These are phyloP conservation scores for Diplodia scrobiculata DNA, from an alignment of 2,329 filamentous ascomycete genomes.

Conservation along the genomic window DNA sequence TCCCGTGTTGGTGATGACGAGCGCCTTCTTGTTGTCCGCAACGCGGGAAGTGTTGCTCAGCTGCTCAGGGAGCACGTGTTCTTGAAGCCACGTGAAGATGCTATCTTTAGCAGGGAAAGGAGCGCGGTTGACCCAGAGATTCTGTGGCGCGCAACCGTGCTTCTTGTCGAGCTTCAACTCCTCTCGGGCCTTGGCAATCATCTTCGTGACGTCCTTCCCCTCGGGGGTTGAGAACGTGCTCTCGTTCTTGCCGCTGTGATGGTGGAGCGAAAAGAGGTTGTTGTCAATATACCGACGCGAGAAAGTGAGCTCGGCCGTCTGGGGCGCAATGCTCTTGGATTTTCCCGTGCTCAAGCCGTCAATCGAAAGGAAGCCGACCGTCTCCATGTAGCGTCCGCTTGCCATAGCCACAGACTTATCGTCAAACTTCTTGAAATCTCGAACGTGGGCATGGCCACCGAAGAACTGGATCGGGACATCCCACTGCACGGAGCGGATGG, in stretches of 20 bases:
- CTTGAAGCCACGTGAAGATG: conserved; percentile 79
- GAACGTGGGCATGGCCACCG: conserved; percentile 85
- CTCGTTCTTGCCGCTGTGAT: conserved; percentile 74
- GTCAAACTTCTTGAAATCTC: conserved; percentile 81
- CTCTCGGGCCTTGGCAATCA: conserved; percentile 70
- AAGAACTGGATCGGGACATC: conserved; percentile 88
- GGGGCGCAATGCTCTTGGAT: conserved; percentile 42
- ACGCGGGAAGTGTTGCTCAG: conserved; percentile 50
- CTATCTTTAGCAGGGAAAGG: conserved; percentile 73
- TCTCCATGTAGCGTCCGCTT: conserved; percentile 91
- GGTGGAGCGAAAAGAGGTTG: conserved; percentile 79
- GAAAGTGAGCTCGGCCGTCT: conserved; percentile 57
- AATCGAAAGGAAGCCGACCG: conserved; percentile 89
- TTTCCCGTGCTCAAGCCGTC: conserved; percentile 59
- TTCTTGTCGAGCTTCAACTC: conserved; percentile 70
- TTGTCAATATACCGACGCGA: conserved; percentile 87
- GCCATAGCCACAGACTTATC: conserved; percentile 75
- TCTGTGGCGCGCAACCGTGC: conserved; percentile 80
- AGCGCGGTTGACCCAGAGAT: conserved; percentile 79
- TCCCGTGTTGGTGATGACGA: conserved; percentile 85
- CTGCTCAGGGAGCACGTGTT: conserved; percentile 70
- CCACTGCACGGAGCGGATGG: conserved; percentile 74
- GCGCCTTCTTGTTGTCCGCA: conserved; percentile 59
- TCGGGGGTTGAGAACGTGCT: conserved; percentile 74
- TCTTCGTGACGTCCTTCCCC: conserved; percentile 69